Base-by-base conservation (phyloP, 495 filamentous ascomycete genomes). In the Haplographium delicatum region DNA sequence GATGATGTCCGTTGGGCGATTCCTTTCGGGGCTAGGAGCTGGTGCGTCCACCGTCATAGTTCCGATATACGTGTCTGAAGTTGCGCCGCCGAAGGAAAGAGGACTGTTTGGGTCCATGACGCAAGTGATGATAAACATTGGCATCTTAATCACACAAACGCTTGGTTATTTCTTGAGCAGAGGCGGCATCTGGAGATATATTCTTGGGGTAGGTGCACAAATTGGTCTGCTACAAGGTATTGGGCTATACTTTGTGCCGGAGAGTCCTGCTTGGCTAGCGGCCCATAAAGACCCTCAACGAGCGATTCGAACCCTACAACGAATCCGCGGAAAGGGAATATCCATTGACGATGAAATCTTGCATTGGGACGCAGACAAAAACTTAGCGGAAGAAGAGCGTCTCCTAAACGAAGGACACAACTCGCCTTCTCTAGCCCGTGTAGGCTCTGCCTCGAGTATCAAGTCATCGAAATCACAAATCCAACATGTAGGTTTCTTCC, bases 71-170 rank as follows among this genome's bases (percentile, higher is more conserved):
- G 86, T 98, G 50, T 89, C 88, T 15, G 94, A 98, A 65, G 74
- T 95, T 15, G 85, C 90, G 0, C 93, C 91, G 13, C 86, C 85
- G 0, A 68, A 68, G 3, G 76, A 85, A 42, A 83, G 84, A 34
- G 94, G 94, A 1, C 80, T 90, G 50, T 96, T 95, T 61, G 93
- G 94, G 6, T 83, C 85, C 13, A 83, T 94, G 58, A 98, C 93
- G 3, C 93, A 98, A 60, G 75, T 98, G 54, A 90, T 88, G 71
- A 89, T 91, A 63, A 96, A 96, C 58, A 68, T 93, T n/a, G 93
- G 93, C 11, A 97, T 98, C 42, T 64, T 98, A 9, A 67, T 83
- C 23, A 82, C 90, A 0, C 94, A 97, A 62, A 71, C 83, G 0
- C 70, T 96, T 39, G 93, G 93, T 0, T 91, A 84, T 48, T 96